Evolutionary conservation across 129 eudicot genomes (phyloP), one percentile per base, ranked within the genome.

Genomic region (Oenanthe sinensis): DNA sequence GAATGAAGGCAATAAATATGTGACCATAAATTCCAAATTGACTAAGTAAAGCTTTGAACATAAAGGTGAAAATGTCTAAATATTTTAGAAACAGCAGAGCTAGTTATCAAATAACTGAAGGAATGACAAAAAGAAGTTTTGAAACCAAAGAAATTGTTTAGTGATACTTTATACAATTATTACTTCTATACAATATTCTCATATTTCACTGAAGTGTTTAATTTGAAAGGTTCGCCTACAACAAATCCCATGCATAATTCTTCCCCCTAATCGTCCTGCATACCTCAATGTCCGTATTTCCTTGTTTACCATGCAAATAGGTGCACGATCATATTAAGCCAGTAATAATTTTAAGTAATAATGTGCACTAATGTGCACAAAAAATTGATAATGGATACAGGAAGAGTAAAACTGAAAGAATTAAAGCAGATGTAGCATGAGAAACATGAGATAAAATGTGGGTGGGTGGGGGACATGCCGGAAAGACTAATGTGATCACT

Each of bases 1-100:
- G 93, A 83, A 84, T 42, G 58, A 62, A 77, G 49, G 65, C 44
- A 17, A 15, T 17, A 45, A 71, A 60, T 75, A 54, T 19, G 40
- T 72, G 11, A 10, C 19, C 10, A 74, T 8, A 36, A 6, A 16
- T 3, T 54, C 33, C 49, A 48, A 75, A 45, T 36, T 6, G 52
- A 46, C 12, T 9, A 40, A 39, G 30, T 76, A 63, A 40, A 77
- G 16, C 30, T 20, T 77, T 43, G 30, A 63, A 15, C 45, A 60
- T 22, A 42, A 71, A 72, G 26, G 76, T 43, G 75, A 65, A n/a
- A 72, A 2, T 11, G 50, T 8, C 75, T 2, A 42, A 0, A 71
- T 19, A 42, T 8, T 8, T 22, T 37, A 22, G 50, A 7, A 24
- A 39, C 71, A 11, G 19, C 15, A 24, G 11, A 12, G 17, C 71